Percentiles rank a stretch among this genome's conserved stretches.
Conservation (phyloP, 306 rosid genomes). For the Vicia faba region DNA sequence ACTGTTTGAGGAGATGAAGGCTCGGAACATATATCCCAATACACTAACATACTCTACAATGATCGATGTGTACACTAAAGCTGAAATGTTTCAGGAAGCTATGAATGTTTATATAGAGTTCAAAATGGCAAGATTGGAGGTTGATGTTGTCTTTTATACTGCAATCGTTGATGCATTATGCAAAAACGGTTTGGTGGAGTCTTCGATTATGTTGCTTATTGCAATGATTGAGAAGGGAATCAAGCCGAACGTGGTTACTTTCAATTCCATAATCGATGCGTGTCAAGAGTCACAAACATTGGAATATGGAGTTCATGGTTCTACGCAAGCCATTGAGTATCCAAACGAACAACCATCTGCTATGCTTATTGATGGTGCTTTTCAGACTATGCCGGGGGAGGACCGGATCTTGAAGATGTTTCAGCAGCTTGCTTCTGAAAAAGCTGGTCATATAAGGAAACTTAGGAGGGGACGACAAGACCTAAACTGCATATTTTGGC, state of each 20-base stretch:
- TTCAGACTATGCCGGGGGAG: conserved; percentile 25
- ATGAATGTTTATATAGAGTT: conserved; percentile 69
- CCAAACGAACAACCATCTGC: conserved; percentile 29
- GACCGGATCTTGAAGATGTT: conserved; percentile 46
- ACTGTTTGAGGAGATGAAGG: conserved; percentile 65
- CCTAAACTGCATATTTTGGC: conserved; percentile 45
- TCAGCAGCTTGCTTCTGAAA: conserved; percentile 62
- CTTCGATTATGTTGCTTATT: conserved; percentile 80
- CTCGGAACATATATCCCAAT: conserved; percentile 54
- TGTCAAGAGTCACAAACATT: conserved; percentile 53
- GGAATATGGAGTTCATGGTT: conserved; percentile 42
- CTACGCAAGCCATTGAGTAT: conserved; percentile 28
- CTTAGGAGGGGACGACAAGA: conserved; percentile 40
- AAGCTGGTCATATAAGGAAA: conserved; percentile 50
- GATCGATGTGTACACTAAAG: conserved; percentile 80
- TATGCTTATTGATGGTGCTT: conserved; percentile 19
- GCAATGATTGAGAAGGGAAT: conserved; percentile 86
- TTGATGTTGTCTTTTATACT: conserved; percentile 88
- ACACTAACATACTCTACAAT: conserved; percentile 82
- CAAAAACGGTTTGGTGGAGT: conserved; percentile 66
- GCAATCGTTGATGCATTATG: conserved; percentile 77
- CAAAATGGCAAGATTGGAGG: conserved; percentile 67
- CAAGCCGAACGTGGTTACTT: conserved; percentile 85
- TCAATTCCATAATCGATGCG: conserved; percentile 79
- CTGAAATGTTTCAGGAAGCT: conserved; percentile 71